phyloP scores from a whole-genome alignment of 306 rosid genomes.

The Glycine tomentella region DNA sequence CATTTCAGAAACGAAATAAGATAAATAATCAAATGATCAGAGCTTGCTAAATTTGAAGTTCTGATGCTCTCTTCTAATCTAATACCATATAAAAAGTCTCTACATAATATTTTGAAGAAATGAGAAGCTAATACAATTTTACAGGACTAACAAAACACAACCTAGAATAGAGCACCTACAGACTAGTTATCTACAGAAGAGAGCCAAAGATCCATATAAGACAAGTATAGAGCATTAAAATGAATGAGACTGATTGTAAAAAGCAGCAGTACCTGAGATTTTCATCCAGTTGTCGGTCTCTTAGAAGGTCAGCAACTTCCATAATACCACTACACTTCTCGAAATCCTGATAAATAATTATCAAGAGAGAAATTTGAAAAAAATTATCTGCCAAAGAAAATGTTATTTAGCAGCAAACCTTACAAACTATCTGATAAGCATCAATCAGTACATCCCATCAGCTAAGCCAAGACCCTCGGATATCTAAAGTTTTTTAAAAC shows the following conservation, averaged over 20 bases:
- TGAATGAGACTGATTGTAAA: constrained; percentile 18
- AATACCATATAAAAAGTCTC: constrained; percentile 4
- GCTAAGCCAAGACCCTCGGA: constrained; percentile 29
- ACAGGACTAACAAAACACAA: constrained; percentile 24
- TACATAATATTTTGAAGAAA: constrained; percentile 11
- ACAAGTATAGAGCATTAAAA: constrained; percentile 9
- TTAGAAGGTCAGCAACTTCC: constrained; percentile 88
- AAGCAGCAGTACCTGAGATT: constrained; percentile 76
- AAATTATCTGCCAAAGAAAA: constrained; percentile 10
- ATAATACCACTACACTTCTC: constrained; percentile 77
- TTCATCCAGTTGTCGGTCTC: constrained; percentile 88
- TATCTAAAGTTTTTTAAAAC: constrained; percentile 5
- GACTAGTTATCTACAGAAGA: constrained; percentile 23
- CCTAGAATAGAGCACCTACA: not conserved
- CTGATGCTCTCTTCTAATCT: not conserved
- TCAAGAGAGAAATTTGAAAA: constrained; percentile 22
- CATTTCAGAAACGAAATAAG: not conserved
- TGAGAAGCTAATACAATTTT: constrained; percentile 7
- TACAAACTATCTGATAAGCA: constrained; percentile 3
- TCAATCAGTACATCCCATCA: constrained; percentile 37
- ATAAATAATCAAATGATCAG: constrained; percentile 24
- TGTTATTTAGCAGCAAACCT: constrained; percentile 24
- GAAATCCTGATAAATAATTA: constrained; percentile 69
- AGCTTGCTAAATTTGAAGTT: not conserved
- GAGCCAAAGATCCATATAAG: constrained; percentile 5